Base-by-base conservation (phyloP, 176 grass and related monocot genomes). In the Musa beccarii region DNA sequence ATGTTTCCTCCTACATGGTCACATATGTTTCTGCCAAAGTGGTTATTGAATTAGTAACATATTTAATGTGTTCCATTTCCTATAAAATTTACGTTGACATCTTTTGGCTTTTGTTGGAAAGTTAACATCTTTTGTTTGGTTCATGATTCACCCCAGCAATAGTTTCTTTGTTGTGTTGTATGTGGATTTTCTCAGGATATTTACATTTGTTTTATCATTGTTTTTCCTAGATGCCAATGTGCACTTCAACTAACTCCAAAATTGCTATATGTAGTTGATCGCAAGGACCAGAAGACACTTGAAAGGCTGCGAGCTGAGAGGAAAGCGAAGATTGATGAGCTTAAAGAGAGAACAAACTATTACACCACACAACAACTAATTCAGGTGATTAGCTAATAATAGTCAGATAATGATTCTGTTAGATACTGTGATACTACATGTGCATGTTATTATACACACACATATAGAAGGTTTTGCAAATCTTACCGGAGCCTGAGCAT, bases 341-440 rank as follows among this genome's bases (percentile, higher is more conserved):
- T 98, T 53, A 98, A 98, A 76, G 90, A 98, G 81, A 93, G 76
- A 76, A 93, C 90, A 71, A 98, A 98, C 76, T 98, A 94, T 79
- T 98, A 98, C 79, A 79, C 81, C 17, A 98, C 90, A 51, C 95
- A 98, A 49, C 84, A 93, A 81, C 88, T 98, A 65, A 98, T 98
- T 87, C 95, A 98, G 90, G 95, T 94, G 61, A 53, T 22, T 72
- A 22, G 1, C 24, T 21, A 53, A 72, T 72, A 29, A 53, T 24
- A 7, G 1, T 43, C 34, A 43, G 3, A 43, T 15, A 14, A 17
- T 61, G 57, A 21, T n/a, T 9, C 34, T 43, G 34, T 59, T 20
- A 61, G 13, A 7, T 61, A 4, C 57, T 61, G 5, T 61, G 4
- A 61, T 61, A 2, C 0, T 61, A n/a, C 16, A 61, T 17, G 57